Conservation (phyloP, 1,284 basidiomycete genomes). For the Puccinia triticina region DNA sequence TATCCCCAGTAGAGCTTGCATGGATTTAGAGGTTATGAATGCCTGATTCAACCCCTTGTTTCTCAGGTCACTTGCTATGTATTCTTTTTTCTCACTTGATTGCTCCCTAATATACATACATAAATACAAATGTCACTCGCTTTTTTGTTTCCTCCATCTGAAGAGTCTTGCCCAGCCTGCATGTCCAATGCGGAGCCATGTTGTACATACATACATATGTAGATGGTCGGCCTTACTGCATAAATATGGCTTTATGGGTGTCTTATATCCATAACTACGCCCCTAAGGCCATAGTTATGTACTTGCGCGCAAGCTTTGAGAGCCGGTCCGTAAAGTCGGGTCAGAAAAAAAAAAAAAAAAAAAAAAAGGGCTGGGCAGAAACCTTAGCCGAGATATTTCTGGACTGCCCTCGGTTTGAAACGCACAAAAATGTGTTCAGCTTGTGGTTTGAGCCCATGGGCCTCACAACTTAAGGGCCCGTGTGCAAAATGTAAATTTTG, state of each 20-base stretch:
- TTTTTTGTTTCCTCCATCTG: not conserved
- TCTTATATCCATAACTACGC: too few relatives aligned
- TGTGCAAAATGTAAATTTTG: too few relatives aligned
- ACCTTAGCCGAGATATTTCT: too few relatives aligned
- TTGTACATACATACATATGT: too few relatives aligned
- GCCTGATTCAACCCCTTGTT: not conserved
- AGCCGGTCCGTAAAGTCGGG: not conserved
- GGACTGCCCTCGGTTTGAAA: too few relatives aligned
- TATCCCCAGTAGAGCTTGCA: not conserved
- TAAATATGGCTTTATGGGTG: not conserved
- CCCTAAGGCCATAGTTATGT: not conserved
- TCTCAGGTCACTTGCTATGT: not conserved
- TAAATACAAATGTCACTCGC: not conserved
- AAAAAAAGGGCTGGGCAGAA: too few relatives aligned
- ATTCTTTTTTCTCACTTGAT: not conserved
- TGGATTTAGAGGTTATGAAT: not conserved
- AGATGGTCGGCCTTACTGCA: too few relatives aligned
- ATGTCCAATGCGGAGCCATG: too few relatives aligned
- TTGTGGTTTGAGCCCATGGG: too few relatives aligned
- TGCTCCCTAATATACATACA: too few relatives aligned
- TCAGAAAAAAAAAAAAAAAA: constrained; percentile 3
- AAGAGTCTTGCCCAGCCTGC: not conserved
- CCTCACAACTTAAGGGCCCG: too few relatives aligned
- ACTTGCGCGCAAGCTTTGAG: not conserved
- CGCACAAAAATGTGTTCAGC: too few relatives aligned